Evolutionary conservation across 169 alveolate genomes (phyloP), one percentile per base, ranked within the genome.

Genomic region (Plasmodium falciparum): DNA sequence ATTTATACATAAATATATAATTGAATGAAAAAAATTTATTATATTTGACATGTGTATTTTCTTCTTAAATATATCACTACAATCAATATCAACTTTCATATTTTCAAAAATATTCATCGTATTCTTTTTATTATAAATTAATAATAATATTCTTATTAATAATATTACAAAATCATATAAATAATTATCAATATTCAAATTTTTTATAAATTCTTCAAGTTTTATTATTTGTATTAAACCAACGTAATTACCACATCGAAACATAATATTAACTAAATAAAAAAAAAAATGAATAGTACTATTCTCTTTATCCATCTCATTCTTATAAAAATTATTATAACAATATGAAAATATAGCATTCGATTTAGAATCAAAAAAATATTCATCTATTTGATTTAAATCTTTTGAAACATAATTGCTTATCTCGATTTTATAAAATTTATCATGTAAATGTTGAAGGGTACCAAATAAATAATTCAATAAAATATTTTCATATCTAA

Each of bases 241-340:
- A 43, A 86, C 29, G 52, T 86, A 86, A 72, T 86, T 86, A 9
- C 92, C 92, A 33, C 88, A 86, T 26, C 92, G 70, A 72, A 86
- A 86, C 88, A 86, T 72, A 45, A 86, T 86, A 63, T 86, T 86
- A 6, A 72, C 59, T 29, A 86, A 54, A 65, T 86, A 86, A 63
- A 86, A 86, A 39, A 70, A 86, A 71, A 86, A 86, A 59, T 86
- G 86, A 52, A 71, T 86, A 12, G 92, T 86, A 66, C 71, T 59
- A 54, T 86, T 71, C 49, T 86, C 92, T 52, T 86, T 72, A 39
- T 86, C 92, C 92, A 86, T 86, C 63, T 86, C 88, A 49, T 86
- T 86, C 54, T 72, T 62, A 71, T 71, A 86, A 86, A 71, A 86
- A 49, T 86, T 86, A 24, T 86, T 72, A 72, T 72, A 86, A 61